Evolutionary conservation across 768 basidiomycete genomes (phyloP).

Genomic region (Hericium erinaceus): DNA sequence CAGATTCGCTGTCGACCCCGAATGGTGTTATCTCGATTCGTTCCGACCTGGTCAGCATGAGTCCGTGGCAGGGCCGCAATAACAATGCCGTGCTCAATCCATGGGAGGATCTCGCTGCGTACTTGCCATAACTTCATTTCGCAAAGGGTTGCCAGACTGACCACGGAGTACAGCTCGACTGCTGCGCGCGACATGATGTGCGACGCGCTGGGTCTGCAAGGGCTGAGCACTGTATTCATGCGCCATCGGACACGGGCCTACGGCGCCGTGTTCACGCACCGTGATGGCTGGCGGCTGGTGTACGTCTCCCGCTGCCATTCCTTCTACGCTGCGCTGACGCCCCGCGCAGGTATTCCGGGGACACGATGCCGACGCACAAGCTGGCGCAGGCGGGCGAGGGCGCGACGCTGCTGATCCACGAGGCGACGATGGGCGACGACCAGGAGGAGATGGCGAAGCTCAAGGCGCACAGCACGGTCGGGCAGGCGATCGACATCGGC

Average conservation of each 20-base stretch:
- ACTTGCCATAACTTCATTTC: neutral
- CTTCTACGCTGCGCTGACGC: conserved; percentile 12
- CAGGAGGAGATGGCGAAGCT: conserved; percentile 58
- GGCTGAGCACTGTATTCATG: conserved; percentile 9
- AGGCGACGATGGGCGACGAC: conserved; percentile 87
- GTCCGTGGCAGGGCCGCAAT: neutral
- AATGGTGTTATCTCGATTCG: conserved; percentile 45
- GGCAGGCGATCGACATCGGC: conserved; percentile 78
- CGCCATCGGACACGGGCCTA: conserved; percentile 12
- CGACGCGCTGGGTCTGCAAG: conserved; percentile 5
- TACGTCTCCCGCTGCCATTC: neutral
- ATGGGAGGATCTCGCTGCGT: neutral
- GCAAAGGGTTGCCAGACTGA: neutral
- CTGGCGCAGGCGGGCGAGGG: conserved; percentile 54
- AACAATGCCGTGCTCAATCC: neutral
- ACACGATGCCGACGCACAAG: conserved; percentile 69
- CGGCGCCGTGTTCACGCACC: conserved; percentile 9
- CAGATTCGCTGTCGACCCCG: conserved; percentile 27
- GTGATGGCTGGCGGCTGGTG: conserved; percentile 14
- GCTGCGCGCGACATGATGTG: conserved; percentile 10
- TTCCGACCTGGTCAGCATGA: conserved; percentile 7
- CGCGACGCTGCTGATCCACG: conserved; percentile 85
- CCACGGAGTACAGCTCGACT: conserved; percentile 5
- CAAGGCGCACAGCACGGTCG: conserved; percentile 87
- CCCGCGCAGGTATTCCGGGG: conserved; percentile 75